phyloP scores from a whole-genome alignment of 2,329 filamentous ascomycete species.

The Cladosporium sp. region DNA sequence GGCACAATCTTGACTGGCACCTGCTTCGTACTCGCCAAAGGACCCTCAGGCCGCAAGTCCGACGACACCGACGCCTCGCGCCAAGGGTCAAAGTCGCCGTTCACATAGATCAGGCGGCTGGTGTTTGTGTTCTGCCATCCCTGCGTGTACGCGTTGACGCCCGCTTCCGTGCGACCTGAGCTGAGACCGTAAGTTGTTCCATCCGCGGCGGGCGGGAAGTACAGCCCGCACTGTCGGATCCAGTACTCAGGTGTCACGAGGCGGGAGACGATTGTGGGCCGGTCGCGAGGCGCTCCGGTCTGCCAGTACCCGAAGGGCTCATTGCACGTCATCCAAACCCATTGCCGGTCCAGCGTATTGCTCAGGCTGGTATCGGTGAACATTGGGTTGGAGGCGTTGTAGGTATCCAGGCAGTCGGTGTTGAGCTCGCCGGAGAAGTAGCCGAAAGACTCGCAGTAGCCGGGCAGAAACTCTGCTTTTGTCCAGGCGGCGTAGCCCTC shows the following conservation, averaged over 20 bases:
- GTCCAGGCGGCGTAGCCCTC: constrained; percentile 51
- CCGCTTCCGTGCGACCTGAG: constrained; percentile 41
- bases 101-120: constrained; percentile 52
- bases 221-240: constrained; percentile 49
- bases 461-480: constrained; percentile 41
- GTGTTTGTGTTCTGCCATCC: constrained; percentile 49
- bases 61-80: constrained; percentile 48
- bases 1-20: constrained; percentile 50
- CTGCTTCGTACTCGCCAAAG: constrained; percentile 41
- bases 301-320: constrained; percentile 57
- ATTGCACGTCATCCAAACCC: constrained; percentile 58
- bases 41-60: constrained; percentile 49
- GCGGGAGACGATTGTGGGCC: constrained; percentile 47
- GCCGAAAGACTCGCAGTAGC: constrained; percentile 42
- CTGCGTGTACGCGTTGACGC: constrained; percentile 49
- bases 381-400: constrained; percentile 44
- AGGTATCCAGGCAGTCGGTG: constrained; percentile 48
- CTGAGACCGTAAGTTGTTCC: constrained; percentile 46
- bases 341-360: constrained; percentile 48
- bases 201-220: constrained; percentile 46
- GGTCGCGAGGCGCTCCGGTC: constrained; percentile 43
- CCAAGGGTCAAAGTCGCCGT: constrained; percentile 58
- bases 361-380: constrained; percentile 45
- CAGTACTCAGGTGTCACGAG: constrained; percentile 48
- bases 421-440: constrained; percentile 43